Percentiles rank a stretch among this genome's conserved stretches.
Conservation (phyloP, 306 rosid species). For the Vicia faba region DNA sequence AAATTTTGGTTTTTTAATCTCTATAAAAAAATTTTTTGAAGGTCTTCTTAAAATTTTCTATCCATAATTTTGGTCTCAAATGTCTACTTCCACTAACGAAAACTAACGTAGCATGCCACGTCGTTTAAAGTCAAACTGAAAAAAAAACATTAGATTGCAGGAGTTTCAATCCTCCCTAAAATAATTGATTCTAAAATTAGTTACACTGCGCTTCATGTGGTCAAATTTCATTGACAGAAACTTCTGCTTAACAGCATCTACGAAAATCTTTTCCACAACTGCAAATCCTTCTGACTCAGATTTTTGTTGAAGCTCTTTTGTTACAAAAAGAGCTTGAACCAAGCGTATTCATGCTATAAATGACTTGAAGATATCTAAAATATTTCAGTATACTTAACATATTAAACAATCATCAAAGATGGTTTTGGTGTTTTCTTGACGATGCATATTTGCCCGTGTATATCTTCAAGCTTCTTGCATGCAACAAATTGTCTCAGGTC, state of each 20-base stretch:
- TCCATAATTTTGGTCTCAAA: too few relatives aligned
- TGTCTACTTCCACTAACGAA: too few relatives aligned
- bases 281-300: slow-evolving; percentile 93
- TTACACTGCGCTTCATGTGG: too few relatives aligned
- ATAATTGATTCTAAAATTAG: too few relatives aligned
- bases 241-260: slow-evolving; percentile 90
- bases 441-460: slow-evolving; percentile 94
- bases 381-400: slow-evolving; percentile 85
- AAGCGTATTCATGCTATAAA: slow-evolving; percentile 91
- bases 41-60: too few relatives aligned
- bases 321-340: slow-evolving; percentile 87
- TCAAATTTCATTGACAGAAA: slow-evolving; percentile 90
- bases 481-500: slow-evolving; percentile 11
- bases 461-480: slow-evolving; percentile 98
- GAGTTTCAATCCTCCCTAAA: too few relatives aligned
- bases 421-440: slow-evolving; percentile 95
- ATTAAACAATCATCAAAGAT: slow-evolving; percentile 94
- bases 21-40: too few relatives aligned
- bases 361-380: slow-evolving; percentile 88
- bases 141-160: too few relatives aligned
- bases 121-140: too few relatives aligned
- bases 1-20: too few relatives aligned
- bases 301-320: slow-evolving; percentile 94
- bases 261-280: slow-evolving; percentile 85
- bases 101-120: too few relatives aligned